phyloP scores from a whole-genome alignment of 345 rosid genomes.

The Populus pruinosa region DNA sequence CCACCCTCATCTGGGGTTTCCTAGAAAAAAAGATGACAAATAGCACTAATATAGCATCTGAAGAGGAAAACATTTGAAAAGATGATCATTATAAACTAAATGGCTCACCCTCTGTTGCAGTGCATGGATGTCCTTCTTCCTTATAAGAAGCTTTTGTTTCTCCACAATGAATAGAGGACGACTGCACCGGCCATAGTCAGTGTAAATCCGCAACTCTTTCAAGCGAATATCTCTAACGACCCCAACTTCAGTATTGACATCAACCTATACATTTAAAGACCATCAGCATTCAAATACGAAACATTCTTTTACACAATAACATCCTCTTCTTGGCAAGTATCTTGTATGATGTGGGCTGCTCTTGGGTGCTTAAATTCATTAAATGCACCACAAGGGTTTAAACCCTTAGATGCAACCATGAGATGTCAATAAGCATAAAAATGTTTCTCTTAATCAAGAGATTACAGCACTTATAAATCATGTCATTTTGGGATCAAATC shows the following conservation, averaged over 20 bases:
- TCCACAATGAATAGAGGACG: constrained; percentile 94
- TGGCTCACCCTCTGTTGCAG: constrained; percentile 74
- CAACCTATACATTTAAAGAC: constrained; percentile 53
- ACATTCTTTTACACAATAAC: neutral
- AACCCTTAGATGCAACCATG: no score
- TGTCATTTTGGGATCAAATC: no score
- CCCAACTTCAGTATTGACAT: constrained; percentile 96
- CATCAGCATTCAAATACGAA: constrained; percentile 9
- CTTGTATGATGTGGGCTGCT: no score
- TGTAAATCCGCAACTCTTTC: constrained; percentile 84
- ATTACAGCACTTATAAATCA: no score
- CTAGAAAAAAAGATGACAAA: constrained; percentile 32
- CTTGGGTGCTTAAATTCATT: no score
- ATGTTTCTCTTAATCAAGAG: no score
- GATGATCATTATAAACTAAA: neutral
- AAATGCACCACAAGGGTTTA: no score
- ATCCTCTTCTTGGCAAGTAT: neutral
- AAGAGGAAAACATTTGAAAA: neutral
- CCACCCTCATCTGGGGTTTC: constrained; percentile 82
- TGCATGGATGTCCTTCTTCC: constrained; percentile 79
- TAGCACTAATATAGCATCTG: neutral
- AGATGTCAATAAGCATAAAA: no score
- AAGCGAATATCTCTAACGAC: constrained; percentile 90
- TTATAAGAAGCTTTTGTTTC: constrained; percentile 87
- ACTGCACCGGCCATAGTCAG: constrained; percentile 98